Conservation (phyloP, 306 rosid species). For the Canavalia ensiformis region DNA sequence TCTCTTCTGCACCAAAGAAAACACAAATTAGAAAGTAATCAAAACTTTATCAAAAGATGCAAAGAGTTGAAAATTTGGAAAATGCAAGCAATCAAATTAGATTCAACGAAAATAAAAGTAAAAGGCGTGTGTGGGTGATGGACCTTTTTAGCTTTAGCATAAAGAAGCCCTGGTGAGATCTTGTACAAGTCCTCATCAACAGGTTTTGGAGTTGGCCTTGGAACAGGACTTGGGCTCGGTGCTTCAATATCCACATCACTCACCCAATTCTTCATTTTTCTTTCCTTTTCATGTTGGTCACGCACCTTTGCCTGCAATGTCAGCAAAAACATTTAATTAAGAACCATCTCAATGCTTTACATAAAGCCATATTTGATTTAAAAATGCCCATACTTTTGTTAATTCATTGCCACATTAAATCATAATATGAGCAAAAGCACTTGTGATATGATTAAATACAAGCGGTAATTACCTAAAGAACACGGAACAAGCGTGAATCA, state of each 20-base stretch:
- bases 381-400: constrained; percentile 4
- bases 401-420: background rate
- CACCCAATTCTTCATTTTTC: constrained; percentile 64
- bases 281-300: constrained; percentile 58
- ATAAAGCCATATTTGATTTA: constrained; percentile 16
- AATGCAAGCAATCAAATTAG: background rate
- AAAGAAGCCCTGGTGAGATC: constrained; percentile 76
- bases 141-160: constrained; percentile 78
- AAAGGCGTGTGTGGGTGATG: background rate
- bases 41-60: constrained; percentile 46
- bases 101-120: background rate
- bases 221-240: constrained; percentile 44
- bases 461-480: constrained; percentile 19
- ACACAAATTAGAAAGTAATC: background rate
- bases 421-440: background rate
- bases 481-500: constrained; percentile 36
- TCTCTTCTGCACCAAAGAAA: constrained; percentile 70
- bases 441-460: background rate
- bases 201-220: constrained; percentile 67
- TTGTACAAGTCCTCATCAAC: constrained; percentile 86
- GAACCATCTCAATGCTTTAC: constrained; percentile 28
- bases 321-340: constrained; percentile 19
- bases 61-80: constrained; percentile 12
- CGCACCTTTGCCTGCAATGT: constrained; percentile 67
- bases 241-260: constrained; percentile 49